phyloP scores from a whole-genome alignment of 2,329 filamentous ascomycete species.

The Exophiala sp. region DNA sequence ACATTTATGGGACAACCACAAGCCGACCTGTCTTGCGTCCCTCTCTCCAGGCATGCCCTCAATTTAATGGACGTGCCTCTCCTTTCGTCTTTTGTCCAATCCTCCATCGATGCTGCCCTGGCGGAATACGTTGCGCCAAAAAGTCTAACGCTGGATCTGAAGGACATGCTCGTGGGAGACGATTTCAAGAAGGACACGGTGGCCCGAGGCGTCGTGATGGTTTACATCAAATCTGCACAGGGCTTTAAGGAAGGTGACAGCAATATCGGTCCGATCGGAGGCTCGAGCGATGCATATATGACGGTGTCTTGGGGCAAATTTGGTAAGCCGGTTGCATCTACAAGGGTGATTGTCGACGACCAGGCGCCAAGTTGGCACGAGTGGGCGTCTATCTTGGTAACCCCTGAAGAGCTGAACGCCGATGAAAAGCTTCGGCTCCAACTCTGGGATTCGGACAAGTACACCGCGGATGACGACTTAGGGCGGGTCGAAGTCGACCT shows the following conservation, averaged over 20 bases:
- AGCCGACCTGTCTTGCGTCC: conserved; percentile 63
- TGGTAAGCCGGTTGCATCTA: conserved; percentile 61
- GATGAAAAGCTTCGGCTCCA: conserved; percentile 63
- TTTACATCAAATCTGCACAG: conserved; percentile 60
- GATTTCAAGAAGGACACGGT: conserved; percentile 72
- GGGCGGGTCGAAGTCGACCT: conserved; percentile 65
- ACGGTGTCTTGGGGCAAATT: conserved; percentile 73
- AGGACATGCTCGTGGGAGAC: conserved; percentile 70
- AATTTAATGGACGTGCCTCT: conserved; percentile 72
- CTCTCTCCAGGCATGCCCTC: conserved; percentile 60
- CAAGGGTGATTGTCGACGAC: conserved; percentile 58
- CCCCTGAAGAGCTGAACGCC: conserved; percentile 65
- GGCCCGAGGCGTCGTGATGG: conserved; percentile 58
- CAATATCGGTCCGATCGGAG: conserved; percentile 55
- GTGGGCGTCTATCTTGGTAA: conserved; percentile 62
- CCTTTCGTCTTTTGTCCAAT: conserved; percentile 69
- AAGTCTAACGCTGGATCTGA: conserved; percentile 65
- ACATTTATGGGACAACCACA: conserved; percentile 71
- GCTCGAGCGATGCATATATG: conserved; percentile 64
- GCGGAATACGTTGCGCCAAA: conserved; percentile 72
- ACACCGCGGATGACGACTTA: conserved; percentile 67
- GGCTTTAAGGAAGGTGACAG: conserved; percentile 68
- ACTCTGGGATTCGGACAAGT: conserved; percentile 69
- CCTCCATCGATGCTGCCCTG: conserved; percentile 65
- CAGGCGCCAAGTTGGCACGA: conserved; percentile 68